Base-by-base conservation (phyloP, 2,329 filamentous ascomycete species). In the Lasiodiplodia citricola region DNA sequence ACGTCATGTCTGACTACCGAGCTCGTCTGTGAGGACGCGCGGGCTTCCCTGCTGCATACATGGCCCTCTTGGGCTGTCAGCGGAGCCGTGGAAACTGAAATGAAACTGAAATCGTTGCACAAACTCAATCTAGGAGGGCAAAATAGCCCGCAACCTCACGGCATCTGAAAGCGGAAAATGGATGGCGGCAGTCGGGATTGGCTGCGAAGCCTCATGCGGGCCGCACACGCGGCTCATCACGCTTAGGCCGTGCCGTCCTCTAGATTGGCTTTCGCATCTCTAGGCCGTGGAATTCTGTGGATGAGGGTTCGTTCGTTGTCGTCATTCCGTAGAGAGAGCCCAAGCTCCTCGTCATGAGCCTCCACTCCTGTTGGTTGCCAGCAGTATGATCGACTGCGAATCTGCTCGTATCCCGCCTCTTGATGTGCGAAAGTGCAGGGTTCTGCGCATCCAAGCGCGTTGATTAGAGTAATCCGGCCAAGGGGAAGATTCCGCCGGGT, bases 161-260 rank as follows among this genome's bases (percentile, higher is more conserved):
- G n/a, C 16, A 10, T 35, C 44, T 51, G 18, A n/a, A 64, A 64
- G 10, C 41, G 60, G 60, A 64, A 52, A 64, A 64, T 64, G 47
- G 60, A 25, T 35, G 18, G 35, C 28, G 2, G 47, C 13, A 47
- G 60, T 52, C 21, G 14, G 60, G 41, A 52, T 64, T 64, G 60
- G 60, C 28, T 21, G 44, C n/a, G 18, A n/a, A 25, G 44, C 60
- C 31, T 52, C 14, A 25, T 16, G 35, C 28, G 60, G 44, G 28
- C 60, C 28, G 60, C 28, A 38, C 28, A 13, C 47, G 21, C 47
- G 47, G 44, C 31, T 35, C 31, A 47, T 38, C 28, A n/a, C 35
- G 47, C 60, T 64, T 38, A 52, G 28, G 44, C 7, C 10, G 60
- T 28, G 31, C 52, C 60, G 51, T 37, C 28, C 38, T 52, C 44